Conservation (phyloP, 208 protist genomes). For the Herpetomonas muscarum region DNA sequence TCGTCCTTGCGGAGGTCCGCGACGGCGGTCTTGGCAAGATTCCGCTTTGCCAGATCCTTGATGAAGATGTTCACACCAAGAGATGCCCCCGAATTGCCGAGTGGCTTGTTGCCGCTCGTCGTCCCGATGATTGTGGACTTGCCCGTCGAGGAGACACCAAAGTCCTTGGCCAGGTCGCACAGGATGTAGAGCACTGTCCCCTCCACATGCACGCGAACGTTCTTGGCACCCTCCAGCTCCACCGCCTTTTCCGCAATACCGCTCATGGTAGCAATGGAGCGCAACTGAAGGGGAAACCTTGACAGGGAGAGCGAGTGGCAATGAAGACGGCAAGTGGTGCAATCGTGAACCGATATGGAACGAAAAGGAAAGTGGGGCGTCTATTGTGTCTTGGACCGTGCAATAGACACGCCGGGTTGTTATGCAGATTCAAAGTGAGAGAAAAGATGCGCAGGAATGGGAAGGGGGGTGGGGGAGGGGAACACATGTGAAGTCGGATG, state of each 20-base stretch:
- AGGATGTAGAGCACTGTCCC: slow-evolving; percentile 39
- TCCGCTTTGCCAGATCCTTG: slow-evolving; percentile 34
- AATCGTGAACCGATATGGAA: too few relatives aligned
- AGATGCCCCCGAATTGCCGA: slow-evolving; percentile 66
- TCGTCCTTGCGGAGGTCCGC: slow-evolving; percentile 21
- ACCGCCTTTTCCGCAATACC: neutral
- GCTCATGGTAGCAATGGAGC: neutral
- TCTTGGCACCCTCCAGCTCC: slow-evolving; percentile 44
- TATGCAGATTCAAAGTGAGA: too few relatives aligned
- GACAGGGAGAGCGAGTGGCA: neutral
- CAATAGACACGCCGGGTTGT: too few relatives aligned
- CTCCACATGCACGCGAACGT: slow-evolving; percentile 35
- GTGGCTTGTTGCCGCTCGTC: slow-evolving; percentile 70
- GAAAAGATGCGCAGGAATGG: too few relatives aligned
- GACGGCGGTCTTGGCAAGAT: slow-evolving; percentile 22
- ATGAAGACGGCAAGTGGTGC: too few relatives aligned
- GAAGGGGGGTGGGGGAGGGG: too few relatives aligned
- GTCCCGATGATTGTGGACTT: slow-evolving; percentile 70
- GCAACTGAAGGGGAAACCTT: neutral
- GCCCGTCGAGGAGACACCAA: slow-evolving; percentile 49
- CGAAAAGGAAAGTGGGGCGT: too few relatives aligned
- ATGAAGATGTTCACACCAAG: slow-evolving; percentile 78
- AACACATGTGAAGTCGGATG: too few relatives aligned
- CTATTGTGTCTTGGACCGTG: too few relatives aligned
- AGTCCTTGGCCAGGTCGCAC: slow-evolving; percentile 58